phyloP scores from a whole-genome alignment of 768 basidiomycete species.

The Mycena albidolilacea region DNA sequence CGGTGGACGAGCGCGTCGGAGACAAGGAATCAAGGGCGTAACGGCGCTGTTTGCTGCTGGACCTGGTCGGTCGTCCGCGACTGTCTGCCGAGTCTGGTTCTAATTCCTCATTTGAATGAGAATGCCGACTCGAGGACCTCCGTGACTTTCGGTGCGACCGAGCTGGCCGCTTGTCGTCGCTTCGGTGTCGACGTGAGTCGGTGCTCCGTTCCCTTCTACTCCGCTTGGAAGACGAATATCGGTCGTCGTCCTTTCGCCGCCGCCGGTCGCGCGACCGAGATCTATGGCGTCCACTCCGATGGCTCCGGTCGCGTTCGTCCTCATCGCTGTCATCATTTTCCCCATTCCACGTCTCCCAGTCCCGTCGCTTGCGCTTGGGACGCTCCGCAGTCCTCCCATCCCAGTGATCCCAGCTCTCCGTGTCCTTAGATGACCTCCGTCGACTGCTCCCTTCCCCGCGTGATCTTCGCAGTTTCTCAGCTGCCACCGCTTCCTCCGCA shows the following conservation, averaged over 20 bases:
- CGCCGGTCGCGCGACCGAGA: slow-evolving; percentile 32
- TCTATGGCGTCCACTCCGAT: slow-evolving; percentile 42
- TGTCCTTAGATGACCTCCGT: slow-evolving; percentile 39
- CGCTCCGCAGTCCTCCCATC: slow-evolving; percentile 65
- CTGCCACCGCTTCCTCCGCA: slow-evolving; percentile 83
- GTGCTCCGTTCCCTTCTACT: slow-evolving; percentile 42
- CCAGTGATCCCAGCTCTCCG: slow-evolving; percentile 67
- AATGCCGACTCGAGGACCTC: slow-evolving; percentile 21
- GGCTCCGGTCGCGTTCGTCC: slow-evolving; percentile 48
- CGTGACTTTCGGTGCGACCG: slow-evolving; percentile 32
- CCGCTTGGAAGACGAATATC: slow-evolving; percentile 36
- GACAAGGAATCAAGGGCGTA: slow-evolving; percentile 44
- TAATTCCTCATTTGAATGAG: slow-evolving; percentile 27
- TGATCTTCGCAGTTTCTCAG: slow-evolving; percentile 66
- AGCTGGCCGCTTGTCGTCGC: slow-evolving; percentile 26
- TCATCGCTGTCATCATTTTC: slow-evolving; percentile 54
- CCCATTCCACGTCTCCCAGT: slow-evolving; percentile 68
- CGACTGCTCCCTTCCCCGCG: slow-evolving; percentile 46
- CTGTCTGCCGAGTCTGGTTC: slow-evolving; percentile 7
- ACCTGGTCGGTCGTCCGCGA: slow-evolving; percentile 5
- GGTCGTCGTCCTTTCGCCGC: slow-evolving; percentile 40
- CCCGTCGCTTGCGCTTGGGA: slow-evolving; percentile 59
- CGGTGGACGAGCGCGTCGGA: slow-evolving; percentile 44
- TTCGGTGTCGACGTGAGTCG: slow-evolving; percentile 25
- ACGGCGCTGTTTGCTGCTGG: slow-evolving; percentile 27